Base-by-base conservation (phyloP, 1,284 basidiomycete species). In the Acaromyces ingoldii region DNA sequence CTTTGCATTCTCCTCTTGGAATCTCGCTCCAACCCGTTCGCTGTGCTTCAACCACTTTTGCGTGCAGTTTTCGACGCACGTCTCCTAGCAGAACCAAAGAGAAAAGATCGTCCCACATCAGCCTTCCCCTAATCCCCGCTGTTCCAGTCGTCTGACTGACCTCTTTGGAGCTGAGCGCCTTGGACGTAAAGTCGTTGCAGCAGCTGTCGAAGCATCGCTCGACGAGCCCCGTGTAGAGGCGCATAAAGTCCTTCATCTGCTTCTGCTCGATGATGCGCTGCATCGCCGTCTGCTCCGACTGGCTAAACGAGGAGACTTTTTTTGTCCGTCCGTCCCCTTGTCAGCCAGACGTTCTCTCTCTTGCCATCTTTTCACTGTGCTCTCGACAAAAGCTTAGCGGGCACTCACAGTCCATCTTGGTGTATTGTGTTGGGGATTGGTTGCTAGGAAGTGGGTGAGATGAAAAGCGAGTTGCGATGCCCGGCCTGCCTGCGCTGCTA, bases 11-110 rank as follows among this genome's bases (percentile, higher is more conserved):
- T 74, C 71, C 50, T 74, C 72, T 19, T 66, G 60, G 76, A 95
- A 96, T 49, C 92, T 82, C 22, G 90, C 87, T 4, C 91, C 91
- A 1, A 95, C 87, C 52, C 92, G 82, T 77, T 97, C 92, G 24
- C 91, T 93, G 76, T 97, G 91, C 77, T 96, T 96, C 73, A 97
- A 80, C 80, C 95, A 97, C 79, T 97, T 98, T 80, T 95, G 91
- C 36, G 82, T 80, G 77, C 83, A 84, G 76, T 83, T 82, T 54
- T 79, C 76, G 21, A 83, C 80, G 70, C 83, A 84, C 17, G 79
- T 78, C 53, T 79, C 78, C 81, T 82, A 60, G 2, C 39, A 44
- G 6, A 28, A 38, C 19, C 28, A n/a, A 3, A 19, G 34, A 31
- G 26, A 29, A n/a, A 29, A 15, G 21, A 39, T 15, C 24, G 29